These are phyloP conservation scores for Linnemannia zychae DNA, from an alignment of 192 early-diverging fungal species.

Conservation along the genomic window DNA sequence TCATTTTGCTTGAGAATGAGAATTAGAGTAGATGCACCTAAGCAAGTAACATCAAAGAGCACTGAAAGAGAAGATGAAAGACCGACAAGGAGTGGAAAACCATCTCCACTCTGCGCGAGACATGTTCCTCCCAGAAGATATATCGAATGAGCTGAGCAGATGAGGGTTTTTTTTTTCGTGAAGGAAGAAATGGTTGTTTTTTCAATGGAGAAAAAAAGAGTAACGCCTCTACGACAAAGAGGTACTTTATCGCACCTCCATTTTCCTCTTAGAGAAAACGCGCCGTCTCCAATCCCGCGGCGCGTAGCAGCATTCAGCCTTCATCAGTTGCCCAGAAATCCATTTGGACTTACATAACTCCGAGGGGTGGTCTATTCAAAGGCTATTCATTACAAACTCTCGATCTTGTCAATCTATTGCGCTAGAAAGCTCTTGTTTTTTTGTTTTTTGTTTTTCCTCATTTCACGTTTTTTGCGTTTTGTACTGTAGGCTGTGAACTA, in stretches of 20 bases:
- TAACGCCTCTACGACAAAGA: not conserved
- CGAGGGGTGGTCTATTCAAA: not conserved
- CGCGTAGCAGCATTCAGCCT: too few relatives aligned
- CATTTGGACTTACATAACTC: too few relatives aligned
- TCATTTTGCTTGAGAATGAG: not conserved
- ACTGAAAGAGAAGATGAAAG: not conserved
- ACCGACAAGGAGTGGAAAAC: not conserved
- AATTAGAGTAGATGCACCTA: not conserved
- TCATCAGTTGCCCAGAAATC: too few relatives aligned
- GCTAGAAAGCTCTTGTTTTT: slow-evolving; percentile 1
- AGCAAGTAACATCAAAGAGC: not conserved
- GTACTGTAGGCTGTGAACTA: not conserved
- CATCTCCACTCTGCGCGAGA: not conserved
- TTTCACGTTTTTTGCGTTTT: slow-evolving; percentile 2
- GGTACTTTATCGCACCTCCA: not conserved
- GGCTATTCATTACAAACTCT: not conserved
- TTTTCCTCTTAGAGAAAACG: not conserved
- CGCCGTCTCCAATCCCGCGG: too few relatives aligned
- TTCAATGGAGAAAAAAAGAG: not conserved
- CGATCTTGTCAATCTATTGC: not conserved
- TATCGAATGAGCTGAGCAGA: not conserved
- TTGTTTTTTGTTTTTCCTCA: not conserved
- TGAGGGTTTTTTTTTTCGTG: not conserved
- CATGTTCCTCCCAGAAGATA: not conserved
- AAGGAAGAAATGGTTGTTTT: too few relatives aligned